These are phyloP conservation scores for Pelargonium myrrhifolium DNA, from an alignment of 441 rosid species.

Conservation along the genomic window DNA sequence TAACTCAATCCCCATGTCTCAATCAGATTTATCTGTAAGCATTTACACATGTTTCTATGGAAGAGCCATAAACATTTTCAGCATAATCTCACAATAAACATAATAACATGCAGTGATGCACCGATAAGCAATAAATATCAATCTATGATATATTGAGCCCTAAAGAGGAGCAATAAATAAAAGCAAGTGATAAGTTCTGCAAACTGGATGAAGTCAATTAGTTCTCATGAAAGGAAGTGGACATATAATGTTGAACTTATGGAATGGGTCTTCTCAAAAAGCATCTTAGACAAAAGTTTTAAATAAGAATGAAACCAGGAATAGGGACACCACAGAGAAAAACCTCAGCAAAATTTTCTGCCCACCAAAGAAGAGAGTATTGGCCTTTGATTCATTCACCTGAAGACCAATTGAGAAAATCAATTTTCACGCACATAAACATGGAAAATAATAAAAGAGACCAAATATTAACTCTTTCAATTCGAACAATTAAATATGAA, in stretches of 20 bases:
- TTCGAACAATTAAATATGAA: constrained; percentile 4
- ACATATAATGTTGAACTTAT: neutral
- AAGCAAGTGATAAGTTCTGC: no score
- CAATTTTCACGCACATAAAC: neutral
- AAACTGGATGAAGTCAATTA: no score
- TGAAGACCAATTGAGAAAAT: constrained; percentile 27
- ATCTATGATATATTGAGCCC: no score
- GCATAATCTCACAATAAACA: no score
- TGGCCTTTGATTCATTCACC: constrained; percentile 71
- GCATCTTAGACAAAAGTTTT: neutral
- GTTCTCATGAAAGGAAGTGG: no score
- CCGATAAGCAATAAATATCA: no score
- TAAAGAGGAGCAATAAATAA: no score
- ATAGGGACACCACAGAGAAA: constrained; percentile 13
- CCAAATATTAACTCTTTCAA: neutral
- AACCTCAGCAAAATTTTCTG: constrained; percentile 63
- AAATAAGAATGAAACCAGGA: neutral
- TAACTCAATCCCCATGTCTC: no score
- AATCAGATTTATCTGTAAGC: no score
- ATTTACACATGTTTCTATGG: no score
- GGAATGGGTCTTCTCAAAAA: neutral
- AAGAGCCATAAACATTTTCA: no score
- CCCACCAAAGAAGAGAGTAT: constrained; percentile 40
- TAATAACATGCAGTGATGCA: no score
- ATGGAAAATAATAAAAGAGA: neutral